Conservation (phyloP, 148 eudicot species). For the Hydrangea macrophylla region DNA sequence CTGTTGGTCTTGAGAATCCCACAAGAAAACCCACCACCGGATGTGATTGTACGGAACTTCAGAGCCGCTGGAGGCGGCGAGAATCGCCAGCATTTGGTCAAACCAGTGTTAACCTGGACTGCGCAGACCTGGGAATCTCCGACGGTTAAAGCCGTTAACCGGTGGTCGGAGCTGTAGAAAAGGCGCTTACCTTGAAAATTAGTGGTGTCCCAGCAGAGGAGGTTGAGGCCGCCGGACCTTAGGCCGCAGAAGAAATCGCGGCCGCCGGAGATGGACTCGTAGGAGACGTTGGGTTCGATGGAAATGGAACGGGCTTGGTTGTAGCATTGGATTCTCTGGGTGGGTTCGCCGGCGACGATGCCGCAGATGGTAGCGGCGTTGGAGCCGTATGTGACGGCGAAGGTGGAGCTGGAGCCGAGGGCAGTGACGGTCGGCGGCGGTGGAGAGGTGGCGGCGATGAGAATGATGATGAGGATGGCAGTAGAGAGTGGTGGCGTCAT, state of each 20-base stretch:
- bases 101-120: conserved; percentile 26
- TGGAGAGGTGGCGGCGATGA: conserved; percentile 15
- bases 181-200: conserved; percentile 23
- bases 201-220: conserved; percentile 46
- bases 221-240: conserved; percentile 35
- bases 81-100: conserved; percentile 38
- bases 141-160: conserved; percentile 31
- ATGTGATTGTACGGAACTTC: conserved; percentile 31
- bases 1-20: conserved; percentile 36
- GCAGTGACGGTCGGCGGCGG: conserved; percentile 21
- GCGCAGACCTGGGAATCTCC: conserved; percentile 44
- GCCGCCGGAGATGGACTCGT: conserved; percentile 47
- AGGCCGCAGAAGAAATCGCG: conserved; percentile 40
- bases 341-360: conserved; percentile 38
- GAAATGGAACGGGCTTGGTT: conserved; percentile 19
- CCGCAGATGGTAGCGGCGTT: conserved; percentile 35
- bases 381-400: conserved; percentile 32
- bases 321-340: conserved; percentile 43
- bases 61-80: conserved; percentile 18
- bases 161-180: conserved; percentile 21
- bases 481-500: conserved; percentile 22
- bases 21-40: conserved; percentile 54
- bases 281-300: conserved; percentile 35
- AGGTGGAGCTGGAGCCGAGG: conserved; percentile 42
- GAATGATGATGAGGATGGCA: conserved; percentile 8